phyloP scores from a whole-genome alignment of 2,329 filamentous ascomycete species.

The Hypoxylon sp. region DNA sequence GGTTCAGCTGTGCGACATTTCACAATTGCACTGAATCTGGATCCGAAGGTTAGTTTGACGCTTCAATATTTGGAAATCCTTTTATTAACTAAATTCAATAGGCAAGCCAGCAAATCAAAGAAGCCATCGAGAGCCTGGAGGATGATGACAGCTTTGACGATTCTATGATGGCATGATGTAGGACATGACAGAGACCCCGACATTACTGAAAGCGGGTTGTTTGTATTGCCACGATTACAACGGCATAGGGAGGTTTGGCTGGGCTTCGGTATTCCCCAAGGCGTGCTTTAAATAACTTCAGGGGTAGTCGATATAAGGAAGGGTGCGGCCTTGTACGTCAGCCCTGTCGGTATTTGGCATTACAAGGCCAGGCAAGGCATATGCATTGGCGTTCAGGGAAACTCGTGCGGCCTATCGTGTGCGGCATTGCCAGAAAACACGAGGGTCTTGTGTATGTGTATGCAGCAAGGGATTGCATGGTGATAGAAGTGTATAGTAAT shows the following conservation, averaged over 20 bases:
- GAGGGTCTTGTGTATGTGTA: conserved; percentile 51
- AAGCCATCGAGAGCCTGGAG: conserved; percentile 93
- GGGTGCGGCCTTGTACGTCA: conserved; percentile 24
- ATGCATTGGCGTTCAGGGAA: conserved; percentile 50
- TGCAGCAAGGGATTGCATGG: conserved; percentile 45
- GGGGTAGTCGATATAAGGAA: conserved; percentile 24
- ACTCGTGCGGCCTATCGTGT: conserved; percentile 38
- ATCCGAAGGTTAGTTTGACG: conserved; percentile 84
- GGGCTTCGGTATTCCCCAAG: conserved; percentile 21
- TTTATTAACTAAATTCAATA: conserved; percentile 57
- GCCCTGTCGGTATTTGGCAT: conserved; percentile 41
- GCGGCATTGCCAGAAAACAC: conserved; percentile 39
- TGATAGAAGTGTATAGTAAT: conserved; percentile 49
- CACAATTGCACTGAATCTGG: conserved; percentile 93
- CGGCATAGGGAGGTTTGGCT: conserved; percentile 25
- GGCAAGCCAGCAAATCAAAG: conserved; percentile 95
- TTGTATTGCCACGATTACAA: conserved; percentile 33
- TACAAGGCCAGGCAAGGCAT: conserved; percentile 46
- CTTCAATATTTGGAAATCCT: background rate
- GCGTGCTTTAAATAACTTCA: conserved; percentile 29
- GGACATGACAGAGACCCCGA: conserved; percentile 38
- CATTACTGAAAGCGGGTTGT: conserved; percentile 25
- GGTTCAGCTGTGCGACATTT: conserved; percentile 91
- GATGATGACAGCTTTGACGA: conserved; percentile 80
- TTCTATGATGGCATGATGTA: conserved; percentile 70